Base-by-base conservation (phyloP, 805 yeast species). In the Wickerhamomyces strasburgensis region DNA sequence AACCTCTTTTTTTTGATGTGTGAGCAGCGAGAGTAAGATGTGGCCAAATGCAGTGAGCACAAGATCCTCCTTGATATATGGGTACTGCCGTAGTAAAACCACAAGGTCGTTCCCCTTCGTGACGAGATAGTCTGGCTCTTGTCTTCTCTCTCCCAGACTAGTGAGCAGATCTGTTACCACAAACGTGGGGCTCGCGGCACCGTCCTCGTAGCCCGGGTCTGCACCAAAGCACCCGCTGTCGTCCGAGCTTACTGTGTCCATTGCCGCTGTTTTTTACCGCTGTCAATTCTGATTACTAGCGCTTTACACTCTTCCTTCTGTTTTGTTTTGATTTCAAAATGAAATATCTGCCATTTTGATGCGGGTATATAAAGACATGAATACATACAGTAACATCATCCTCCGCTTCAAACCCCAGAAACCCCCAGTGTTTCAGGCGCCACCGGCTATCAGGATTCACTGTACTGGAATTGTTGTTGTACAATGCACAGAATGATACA, bases 21-120 rank as follows among this genome's bases (percentile, higher is more conserved):
- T 62, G 15, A 89, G 57, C 54, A 87, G 64, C 15, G 70, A 68
- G 48, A 78, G 84, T 9, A 89, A 67, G 23, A 77, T 61, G 34
- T 66, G 67, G 18, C 83, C 64, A 35, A 81, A 72, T 1, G 78
- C 73, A 15, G 74, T 66, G 14, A 82, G 54, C 3, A 72, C 78
- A 21, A 89, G 62, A 34, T 86, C 95, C 24, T 72, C 64, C 49
- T 77, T 76, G 24, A 87, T 62, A 19, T 67, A 64, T 0, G 89
- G 84, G 49, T 80, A 64, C 31, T 70, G 65, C 29, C 65, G 69
- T 7, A 86, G 58, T 6, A 86, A 49, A 2, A 62, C 52, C 1
- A 82, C 80, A 27, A 86, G 63, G 29, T 75, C 82, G 53, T 86
- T 85, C 2, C 90, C 78, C 42, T 73, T 75, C 7, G 71, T 59